phyloP scores from a whole-genome alignment of 2,329 filamentous ascomycete genomes.

The Torrubiellomyces zombiae region DNA sequence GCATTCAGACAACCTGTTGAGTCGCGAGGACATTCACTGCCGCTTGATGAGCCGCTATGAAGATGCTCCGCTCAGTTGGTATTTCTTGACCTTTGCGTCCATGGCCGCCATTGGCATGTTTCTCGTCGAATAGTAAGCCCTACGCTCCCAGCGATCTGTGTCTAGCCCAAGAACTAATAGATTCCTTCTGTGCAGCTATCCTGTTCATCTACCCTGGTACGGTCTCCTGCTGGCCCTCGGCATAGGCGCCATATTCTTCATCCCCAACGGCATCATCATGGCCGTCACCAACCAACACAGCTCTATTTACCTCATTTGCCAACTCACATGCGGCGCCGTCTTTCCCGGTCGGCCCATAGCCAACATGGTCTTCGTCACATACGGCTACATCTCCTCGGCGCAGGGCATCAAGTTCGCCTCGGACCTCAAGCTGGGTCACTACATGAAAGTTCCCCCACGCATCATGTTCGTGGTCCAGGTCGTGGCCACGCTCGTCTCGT shows the following conservation, averaged over 20 bases:
- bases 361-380: slow-evolving; percentile 88
- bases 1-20: slow-evolving; percentile 39
- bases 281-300: slow-evolving; percentile 82
- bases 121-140: slow-evolving; percentile 62
- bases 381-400: slow-evolving; percentile 75
- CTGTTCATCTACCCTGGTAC: slow-evolving; percentile 74
- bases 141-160: background rate
- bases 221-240: slow-evolving; percentile 62
- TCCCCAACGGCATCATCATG: slow-evolving; percentile 86
- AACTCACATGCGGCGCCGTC: slow-evolving; percentile 64
- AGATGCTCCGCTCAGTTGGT: slow-evolving; percentile 71
- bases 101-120: slow-evolving; percentile 73
- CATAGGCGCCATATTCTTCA: slow-evolving; percentile 69
- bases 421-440: slow-evolving; percentile 74
- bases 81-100: slow-evolving; percentile 54
- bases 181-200: slow-evolving; percentile 39
- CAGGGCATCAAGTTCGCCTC: slow-evolving; percentile 82
- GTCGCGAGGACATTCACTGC: slow-evolving; percentile 67
- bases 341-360: slow-evolving; percentile 77
- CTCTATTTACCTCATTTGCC: slow-evolving; percentile 73
- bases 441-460: slow-evolving; percentile 76
- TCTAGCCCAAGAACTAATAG: background rate
- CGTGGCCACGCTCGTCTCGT: slow-evolving; percentile 58
- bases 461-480: slow-evolving; percentile 67
- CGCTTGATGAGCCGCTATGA: slow-evolving; percentile 70